Conservation (phyloP, 1,139 yeast genomes). For the Suhomyces panamericanus region DNA sequence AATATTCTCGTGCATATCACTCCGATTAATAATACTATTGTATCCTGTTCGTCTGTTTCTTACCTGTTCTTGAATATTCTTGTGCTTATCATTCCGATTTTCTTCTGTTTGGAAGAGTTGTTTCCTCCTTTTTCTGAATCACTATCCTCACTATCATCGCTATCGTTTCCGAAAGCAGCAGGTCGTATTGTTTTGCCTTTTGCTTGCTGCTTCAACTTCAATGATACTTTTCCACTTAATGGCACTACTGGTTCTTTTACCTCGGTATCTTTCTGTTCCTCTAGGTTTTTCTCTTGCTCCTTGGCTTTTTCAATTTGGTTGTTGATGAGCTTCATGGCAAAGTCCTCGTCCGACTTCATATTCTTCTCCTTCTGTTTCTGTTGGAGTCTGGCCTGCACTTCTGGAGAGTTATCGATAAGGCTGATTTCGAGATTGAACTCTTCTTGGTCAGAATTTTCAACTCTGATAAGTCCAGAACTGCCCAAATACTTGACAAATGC, state of each 20-base stretch:
- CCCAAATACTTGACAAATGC: conserved; percentile 69
- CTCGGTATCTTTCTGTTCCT: not conserved
- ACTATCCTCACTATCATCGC: conserved; percentile 11
- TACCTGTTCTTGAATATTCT: conserved; percentile 2
- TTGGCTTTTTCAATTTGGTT: conserved; percentile 55
- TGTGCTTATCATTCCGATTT: conserved; percentile 6
- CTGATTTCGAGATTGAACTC: conserved; percentile 41
- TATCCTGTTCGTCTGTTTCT: too few relatives aligned
- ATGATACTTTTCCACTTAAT: conserved; percentile 5
- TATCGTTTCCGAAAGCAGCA: conserved; percentile 13
- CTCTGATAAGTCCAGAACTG: conserved; percentile 56
- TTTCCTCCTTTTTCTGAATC: not conserved
- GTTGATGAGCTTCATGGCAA: conserved; percentile 43
- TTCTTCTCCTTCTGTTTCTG: conserved; percentile 22
- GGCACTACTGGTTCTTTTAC: not conserved
- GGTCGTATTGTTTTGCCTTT: conserved; percentile 6
- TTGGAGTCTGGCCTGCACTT: conserved; percentile 15
- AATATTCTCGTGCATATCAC: too few relatives aligned
- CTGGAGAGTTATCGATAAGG: conserved; percentile 26
- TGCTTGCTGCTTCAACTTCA: conserved; percentile 7
- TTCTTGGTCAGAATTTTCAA: conserved; percentile 42
- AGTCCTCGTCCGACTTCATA: conserved; percentile 14
- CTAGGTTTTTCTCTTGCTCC: conserved; percentile 12
- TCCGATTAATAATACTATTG: too few relatives aligned
- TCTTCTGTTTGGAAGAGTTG: not conserved